phyloP scores from a whole-genome alignment of 2,329 filamentous ascomycete species.

The Aureobasidium sp. region DNA sequence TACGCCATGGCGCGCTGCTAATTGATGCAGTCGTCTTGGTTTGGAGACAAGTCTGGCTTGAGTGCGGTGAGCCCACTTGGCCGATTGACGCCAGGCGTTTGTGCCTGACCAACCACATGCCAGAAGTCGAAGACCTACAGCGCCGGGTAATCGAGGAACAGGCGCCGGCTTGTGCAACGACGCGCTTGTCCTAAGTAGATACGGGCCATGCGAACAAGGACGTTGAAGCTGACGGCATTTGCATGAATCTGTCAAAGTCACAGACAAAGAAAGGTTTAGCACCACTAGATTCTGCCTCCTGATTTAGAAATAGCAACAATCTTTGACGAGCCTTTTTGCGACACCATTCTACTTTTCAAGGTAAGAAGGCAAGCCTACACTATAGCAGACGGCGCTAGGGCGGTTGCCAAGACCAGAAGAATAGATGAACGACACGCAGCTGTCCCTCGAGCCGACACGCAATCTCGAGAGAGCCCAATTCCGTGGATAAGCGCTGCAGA shows the following conservation, averaged over 20 bases:
- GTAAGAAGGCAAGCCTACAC: not conserved
- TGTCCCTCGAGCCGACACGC: constrained; percentile 1
- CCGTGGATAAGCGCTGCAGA: constrained; percentile 10
- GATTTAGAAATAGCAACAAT: not conserved
- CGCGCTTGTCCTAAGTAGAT: constrained; percentile 14
- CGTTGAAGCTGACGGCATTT: constrained; percentile 7
- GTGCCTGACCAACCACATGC: constrained; percentile 4
- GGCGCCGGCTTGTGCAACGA: constrained; percentile 13
- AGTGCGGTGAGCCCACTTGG: not conserved
- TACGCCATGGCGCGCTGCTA: constrained; percentile 11
- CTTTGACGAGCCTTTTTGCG: not conserved
- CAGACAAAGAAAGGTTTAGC: not conserved
- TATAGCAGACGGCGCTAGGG: constrained; percentile 2
- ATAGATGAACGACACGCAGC: not conserved
- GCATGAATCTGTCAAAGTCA: constrained; percentile 7
- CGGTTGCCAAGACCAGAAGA: not conserved
- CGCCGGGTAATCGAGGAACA: constrained; percentile 15
- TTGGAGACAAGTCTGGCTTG: constrained; percentile 7
- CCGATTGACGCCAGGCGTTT: constrained; percentile 8
- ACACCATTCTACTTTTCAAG: not conserved
- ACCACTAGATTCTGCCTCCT: not conserved
- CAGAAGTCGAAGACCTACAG: not conserved
- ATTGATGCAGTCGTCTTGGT: constrained; percentile 11
- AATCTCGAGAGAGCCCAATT: not conserved
- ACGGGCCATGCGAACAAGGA: not conserved